Base-by-base conservation (phyloP, 2,329 filamentous ascomycete species). In the Fusarium brevicatenulatum region DNA sequence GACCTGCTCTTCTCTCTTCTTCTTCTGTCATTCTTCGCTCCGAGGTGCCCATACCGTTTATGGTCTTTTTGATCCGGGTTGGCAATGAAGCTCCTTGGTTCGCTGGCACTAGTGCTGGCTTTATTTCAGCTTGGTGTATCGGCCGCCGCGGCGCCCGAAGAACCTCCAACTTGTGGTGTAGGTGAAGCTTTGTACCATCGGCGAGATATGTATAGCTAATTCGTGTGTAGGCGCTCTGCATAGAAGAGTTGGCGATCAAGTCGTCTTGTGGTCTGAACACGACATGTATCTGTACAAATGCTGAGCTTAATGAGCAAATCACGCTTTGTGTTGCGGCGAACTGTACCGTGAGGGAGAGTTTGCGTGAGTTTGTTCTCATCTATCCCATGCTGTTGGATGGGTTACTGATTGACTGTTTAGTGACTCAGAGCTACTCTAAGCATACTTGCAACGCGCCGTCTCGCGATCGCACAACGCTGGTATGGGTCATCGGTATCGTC, bases 161-260 rank as follows among this genome's bases (percentile, higher is more conserved):
- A 56, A 37, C 69, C 70, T 53, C 72, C 72, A 9, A 53, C 46
- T 25, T 74, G 72, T 63, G 70, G 64, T 50, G 67, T 70, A 34
- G 28, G 67, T 43, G 8, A 23, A 36, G 7, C 30, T 59, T 53
- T 40, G 7, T 8, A 6, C 28, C 37, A 1, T 10, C 37, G 3
- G 21, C 0, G 32, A 44, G 40, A 39, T 25, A 16, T 54, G 4
- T 21, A 65, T 70, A 19, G 69, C 34, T 70, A 19, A 70, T 28
- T 28, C 15, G 9, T 32, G 11, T 0, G 9, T 23, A 70, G 67
- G 25, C 32, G 1, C 10, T 30, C 5, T 70, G 67, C 12, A 70
- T 69, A 10, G 47, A 69, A 11, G 34, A 46, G 9, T 49, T 56
- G 21, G 61, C 59, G 0, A 34, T 69, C 9, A 69, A 69, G 15